phyloP scores from a whole-genome alignment of 176 grass and related monocot genomes.

The Elaeis guineensis region DNA sequence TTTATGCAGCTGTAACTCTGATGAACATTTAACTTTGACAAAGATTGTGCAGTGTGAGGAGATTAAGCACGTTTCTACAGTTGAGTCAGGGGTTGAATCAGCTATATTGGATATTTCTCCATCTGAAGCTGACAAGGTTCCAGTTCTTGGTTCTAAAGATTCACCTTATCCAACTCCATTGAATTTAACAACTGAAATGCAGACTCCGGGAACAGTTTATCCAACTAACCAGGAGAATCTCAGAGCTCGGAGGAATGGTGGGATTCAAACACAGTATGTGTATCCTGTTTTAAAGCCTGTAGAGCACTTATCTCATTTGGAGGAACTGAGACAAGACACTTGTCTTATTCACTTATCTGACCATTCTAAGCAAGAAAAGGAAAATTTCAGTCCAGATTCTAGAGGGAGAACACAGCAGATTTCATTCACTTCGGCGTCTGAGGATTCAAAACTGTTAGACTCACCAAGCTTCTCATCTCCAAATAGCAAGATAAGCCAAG shows the following conservation, averaged over 20 bases:
- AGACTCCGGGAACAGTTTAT: conserved; percentile 66
- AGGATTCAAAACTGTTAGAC: conserved; percentile 15
- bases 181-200: conserved; percentile 50
- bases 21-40: background rate
- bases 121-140: conserved; percentile 3
- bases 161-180: conserved; percentile 67
- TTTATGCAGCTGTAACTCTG: conserved; percentile 21
- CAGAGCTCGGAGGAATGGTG: conserved; percentile 27
- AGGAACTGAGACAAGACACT: conserved; percentile 8
- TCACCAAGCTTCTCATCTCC: conserved; percentile 12
- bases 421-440: conserved; percentile 10
- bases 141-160: conserved; percentile 1
- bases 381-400: conserved; percentile 11
- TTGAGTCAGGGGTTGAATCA: conserved; percentile 14
- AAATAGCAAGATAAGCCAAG: conserved; percentile 4
- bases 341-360: background rate
- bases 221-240: conserved; percentile 33
- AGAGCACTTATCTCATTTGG: conserved; percentile 23
- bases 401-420: conserved; percentile 10
- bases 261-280: conserved; percentile 40
- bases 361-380: conserved; percentile 8
- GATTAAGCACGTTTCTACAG: background rate
- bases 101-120: conserved; percentile 17
- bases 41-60: conserved; percentile 21
- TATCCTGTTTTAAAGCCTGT: conserved; percentile 52